A percentile compares a stretch with the other conserved stretches of the same genome.
These are phyloP conservation scores for Dactylellina sp. DNA, from an alignment of 2,329 filamentous ascomycete genomes.

Conservation along the genomic window DNA sequence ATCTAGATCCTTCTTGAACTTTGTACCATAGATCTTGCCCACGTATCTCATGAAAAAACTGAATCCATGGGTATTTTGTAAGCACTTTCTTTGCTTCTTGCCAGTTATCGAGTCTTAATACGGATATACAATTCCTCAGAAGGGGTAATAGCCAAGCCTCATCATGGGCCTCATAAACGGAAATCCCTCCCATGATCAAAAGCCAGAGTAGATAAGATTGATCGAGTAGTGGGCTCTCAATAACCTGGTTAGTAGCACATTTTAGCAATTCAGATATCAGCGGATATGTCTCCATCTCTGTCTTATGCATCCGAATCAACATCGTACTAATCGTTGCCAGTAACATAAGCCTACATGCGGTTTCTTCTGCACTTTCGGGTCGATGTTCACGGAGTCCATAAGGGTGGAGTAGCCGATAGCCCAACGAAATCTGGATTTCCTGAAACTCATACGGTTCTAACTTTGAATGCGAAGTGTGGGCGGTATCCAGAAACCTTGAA, in stretches of 20 bases:
- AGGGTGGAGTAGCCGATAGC: conserved; percentile 22
- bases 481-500: conserved; percentile 30
- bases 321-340: conserved; percentile 32
- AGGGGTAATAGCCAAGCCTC: conserved; percentile 21
- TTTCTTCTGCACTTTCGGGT: neutral
- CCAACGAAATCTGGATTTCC: conserved; percentile 32
- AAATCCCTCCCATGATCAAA: conserved; percentile 27
- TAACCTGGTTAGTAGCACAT: neutral
- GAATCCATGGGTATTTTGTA: conserved; percentile 36
- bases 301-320: conserved; percentile 19
- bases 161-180: neutral
- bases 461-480: neutral
- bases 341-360: conserved; percentile 28
- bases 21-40: conserved; percentile 24
- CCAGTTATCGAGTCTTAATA: conserved; percentile 23
- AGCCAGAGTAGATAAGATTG: conserved; percentile 31
- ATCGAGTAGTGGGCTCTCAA: neutral
- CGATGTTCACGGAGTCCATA: conserved; percentile 13
- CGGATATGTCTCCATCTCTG: conserved; percentile 14
- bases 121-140: neutral
- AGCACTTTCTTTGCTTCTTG: conserved; percentile 1
- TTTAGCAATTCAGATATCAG: conserved; percentile 11
- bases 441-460: conserved; percentile 8
- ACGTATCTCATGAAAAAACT: conserved; percentile 30
- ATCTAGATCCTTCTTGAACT: too few relatives aligned